These are phyloP conservation scores for Naganishia sp. DNA, from an alignment of 1,284 basidiomycete species.

Conservation along the genomic window DNA sequence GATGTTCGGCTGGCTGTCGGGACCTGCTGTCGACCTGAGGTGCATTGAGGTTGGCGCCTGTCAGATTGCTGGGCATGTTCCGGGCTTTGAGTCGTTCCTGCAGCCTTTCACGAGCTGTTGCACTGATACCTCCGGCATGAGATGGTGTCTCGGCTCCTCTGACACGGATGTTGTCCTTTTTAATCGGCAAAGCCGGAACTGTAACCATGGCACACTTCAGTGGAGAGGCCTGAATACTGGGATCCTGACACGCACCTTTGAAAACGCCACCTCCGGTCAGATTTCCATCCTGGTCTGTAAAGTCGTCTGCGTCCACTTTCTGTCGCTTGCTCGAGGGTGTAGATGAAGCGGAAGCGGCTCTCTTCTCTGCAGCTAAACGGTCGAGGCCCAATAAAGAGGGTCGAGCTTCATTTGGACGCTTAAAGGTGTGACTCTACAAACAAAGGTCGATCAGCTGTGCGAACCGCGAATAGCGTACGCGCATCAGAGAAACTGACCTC, in stretches of 20 bases:
- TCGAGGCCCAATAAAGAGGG: slow-evolving; percentile 82
- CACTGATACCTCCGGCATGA: slow-evolving; percentile 84
- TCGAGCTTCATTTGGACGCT: slow-evolving; percentile 69
- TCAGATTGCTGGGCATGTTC: slow-evolving; percentile 57
- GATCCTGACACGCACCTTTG: slow-evolving; percentile 64
- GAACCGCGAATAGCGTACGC: slow-evolving; percentile 1
- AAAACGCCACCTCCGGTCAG: slow-evolving; percentile 62
- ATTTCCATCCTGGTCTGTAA: slow-evolving; percentile 20
- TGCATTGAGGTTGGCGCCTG: slow-evolving; percentile 17
- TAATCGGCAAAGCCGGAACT: slow-evolving; percentile 70
- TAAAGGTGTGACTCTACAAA: slow-evolving; percentile 71
- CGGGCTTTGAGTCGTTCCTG: slow-evolving; percentile 72
- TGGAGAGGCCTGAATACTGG: neutral
- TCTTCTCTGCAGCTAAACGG: slow-evolving; percentile 80
- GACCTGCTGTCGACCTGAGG: slow-evolving; percentile 21
- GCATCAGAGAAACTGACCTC: slow-evolving; percentile 57
- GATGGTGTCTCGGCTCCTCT: slow-evolving; percentile 87
- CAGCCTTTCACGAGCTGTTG: slow-evolving; percentile 67
- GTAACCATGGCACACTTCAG: neutral
- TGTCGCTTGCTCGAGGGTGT: slow-evolving; percentile 61
- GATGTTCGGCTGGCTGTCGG: slow-evolving; percentile 22
- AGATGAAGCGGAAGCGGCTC: slow-evolving; percentile 53
- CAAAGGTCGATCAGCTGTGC: neutral
- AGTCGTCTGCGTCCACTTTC: slow-evolving; percentile 56
- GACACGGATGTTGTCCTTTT: slow-evolving; percentile 65